Percentiles rank a stretch among this genome's conserved stretches.
phyloP scores from a whole-genome alignment of 2,329 filamentous ascomycete genomes.

The Ceratocystis eucalypticola region DNA sequence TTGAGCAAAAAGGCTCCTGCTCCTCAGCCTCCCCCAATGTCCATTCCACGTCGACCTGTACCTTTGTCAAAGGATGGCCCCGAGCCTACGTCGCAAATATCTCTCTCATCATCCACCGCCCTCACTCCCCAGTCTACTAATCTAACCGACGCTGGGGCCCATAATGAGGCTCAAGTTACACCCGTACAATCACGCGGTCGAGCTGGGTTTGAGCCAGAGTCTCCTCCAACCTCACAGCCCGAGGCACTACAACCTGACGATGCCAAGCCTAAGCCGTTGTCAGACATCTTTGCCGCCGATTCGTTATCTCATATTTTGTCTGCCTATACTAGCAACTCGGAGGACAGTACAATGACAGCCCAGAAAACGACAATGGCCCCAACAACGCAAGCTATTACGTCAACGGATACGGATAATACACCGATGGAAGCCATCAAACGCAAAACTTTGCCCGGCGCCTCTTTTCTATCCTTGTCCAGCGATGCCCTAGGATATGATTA shows the following conservation, averaged over 20 bases:
- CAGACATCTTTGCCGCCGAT: slow-evolving; percentile 28
- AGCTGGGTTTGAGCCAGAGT: background rate
- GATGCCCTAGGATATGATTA: slow-evolving; percentile 13
- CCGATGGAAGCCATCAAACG: slow-evolving; percentile 20
- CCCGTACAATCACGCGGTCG: background rate
- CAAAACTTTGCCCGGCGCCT: background rate
- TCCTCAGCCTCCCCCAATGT: slow-evolving; percentile 23
- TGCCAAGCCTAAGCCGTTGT: slow-evolving; percentile 23
- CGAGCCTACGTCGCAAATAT: background rate
- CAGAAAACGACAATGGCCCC: background rate
- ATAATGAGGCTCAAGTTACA: background rate
- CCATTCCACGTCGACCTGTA: slow-evolving; percentile 30
- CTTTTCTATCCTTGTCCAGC: background rate
- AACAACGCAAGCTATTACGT: slow-evolving; percentile 12
- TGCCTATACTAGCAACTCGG: slow-evolving; percentile 38
- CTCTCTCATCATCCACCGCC: slow-evolving; percentile 17
- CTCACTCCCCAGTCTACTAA: slow-evolving; percentile 8
- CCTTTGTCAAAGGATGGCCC: slow-evolving; percentile 14
- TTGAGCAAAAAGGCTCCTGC: slow-evolving; percentile 17
- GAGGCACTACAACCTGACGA: slow-evolving; percentile 6
- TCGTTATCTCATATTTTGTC: slow-evolving; percentile 44
- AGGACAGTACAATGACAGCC: slow-evolving; percentile 23
- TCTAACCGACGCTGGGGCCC: background rate
- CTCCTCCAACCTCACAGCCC: background rate
- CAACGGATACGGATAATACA: slow-evolving; percentile 21